A percentile compares a stretch with the other conserved stretches of the same genome.
phyloP scores from a whole-genome alignment of 768 basidiomycete genomes.

The Leccinellum rugosiceps region DNA sequence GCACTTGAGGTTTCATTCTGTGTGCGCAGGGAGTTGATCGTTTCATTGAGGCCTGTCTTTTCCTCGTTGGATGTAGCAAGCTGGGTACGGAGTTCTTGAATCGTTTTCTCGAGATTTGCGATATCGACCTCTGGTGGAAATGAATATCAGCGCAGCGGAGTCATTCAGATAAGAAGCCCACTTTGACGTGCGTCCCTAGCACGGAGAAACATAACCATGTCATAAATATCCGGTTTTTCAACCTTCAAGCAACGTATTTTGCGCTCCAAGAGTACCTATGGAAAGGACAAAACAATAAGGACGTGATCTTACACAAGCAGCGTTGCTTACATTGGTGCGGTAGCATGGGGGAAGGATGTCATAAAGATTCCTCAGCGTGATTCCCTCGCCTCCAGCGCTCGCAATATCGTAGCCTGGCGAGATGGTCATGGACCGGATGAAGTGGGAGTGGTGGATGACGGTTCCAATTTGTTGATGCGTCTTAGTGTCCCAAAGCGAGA shows the following conservation, averaged over 20 bases:
- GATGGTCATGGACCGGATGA: neutral
- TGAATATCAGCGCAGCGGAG: no score
- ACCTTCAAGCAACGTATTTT: no score
- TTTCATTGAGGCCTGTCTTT: neutral
- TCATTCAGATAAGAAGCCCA: neutral
- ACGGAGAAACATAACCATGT: no score
- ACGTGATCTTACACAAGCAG: neutral
- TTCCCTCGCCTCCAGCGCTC: neutral
- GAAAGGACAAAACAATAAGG: neutral
- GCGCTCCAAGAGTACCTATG: no score
- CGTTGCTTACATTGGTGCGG: neutral
- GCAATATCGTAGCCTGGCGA: neutral
- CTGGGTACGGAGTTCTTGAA: no score
- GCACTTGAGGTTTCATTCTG: neutral
- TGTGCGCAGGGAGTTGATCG: neutral
- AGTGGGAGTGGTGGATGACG: neutral
- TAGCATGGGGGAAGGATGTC: neutral
- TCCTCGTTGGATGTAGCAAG: neutral
- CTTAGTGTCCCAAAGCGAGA: no score
- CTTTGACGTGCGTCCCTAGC: no score
- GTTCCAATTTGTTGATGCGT: no score
- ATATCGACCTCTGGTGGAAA: no score
- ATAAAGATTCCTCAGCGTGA: neutral
- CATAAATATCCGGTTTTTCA: no score
- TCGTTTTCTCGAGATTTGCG: no score